A percentile compares a stretch with the other conserved stretches of the same genome.
Conservation (phyloP, 2,329 filamentous ascomycete species). For the Pseudocercospora pini-densiflorae region DNA sequence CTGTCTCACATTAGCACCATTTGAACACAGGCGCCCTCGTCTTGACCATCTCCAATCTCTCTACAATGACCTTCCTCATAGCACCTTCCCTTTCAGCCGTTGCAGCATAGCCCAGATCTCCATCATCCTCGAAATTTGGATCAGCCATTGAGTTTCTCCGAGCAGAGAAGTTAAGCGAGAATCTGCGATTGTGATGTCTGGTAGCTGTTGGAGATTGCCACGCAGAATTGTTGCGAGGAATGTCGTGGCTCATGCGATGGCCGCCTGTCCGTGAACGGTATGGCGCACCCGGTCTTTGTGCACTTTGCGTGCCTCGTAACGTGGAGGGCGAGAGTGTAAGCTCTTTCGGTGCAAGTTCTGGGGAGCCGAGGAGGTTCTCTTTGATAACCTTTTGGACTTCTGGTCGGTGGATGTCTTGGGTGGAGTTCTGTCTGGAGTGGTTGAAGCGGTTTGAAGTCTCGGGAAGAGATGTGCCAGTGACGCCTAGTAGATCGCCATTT, state of each 20-base stretch:
- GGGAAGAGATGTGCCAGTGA: conserved; percentile 47
- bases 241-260: conserved; percentile 28
- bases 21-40: conserved; percentile 94
- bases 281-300: conserved; percentile 28
- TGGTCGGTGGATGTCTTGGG: conserved; percentile 42
- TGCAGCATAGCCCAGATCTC: conserved; percentile 91
- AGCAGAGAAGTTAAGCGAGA: conserved; percentile 44
- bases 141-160: conserved; percentile 17
- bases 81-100: conserved; percentile 93
- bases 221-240: conserved; percentile 22
- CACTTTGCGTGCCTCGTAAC: conserved; percentile 11
- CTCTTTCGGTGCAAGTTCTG: conserved; percentile 16
- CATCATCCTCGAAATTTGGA: conserved; percentile 68
- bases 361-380: conserved; percentile 24
- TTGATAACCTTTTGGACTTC: conserved; percentile 31
- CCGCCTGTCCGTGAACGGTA: conserved; percentile 38
- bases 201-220: conserved; percentile 29
- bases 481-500: conserved; percentile 70
- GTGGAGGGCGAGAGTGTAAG: conserved; percentile 24
- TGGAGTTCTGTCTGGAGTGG: conserved; percentile 50
- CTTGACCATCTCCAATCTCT: conserved; percentile 94
- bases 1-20: conserved; percentile 71
- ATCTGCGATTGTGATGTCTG: conserved; percentile 43
- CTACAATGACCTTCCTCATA: conserved; percentile 92
- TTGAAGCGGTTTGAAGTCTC: conserved; percentile 53